Base-by-base conservation (phyloP, 2,329 filamentous ascomycete genomes). In the Aspergillus sp. region DNA sequence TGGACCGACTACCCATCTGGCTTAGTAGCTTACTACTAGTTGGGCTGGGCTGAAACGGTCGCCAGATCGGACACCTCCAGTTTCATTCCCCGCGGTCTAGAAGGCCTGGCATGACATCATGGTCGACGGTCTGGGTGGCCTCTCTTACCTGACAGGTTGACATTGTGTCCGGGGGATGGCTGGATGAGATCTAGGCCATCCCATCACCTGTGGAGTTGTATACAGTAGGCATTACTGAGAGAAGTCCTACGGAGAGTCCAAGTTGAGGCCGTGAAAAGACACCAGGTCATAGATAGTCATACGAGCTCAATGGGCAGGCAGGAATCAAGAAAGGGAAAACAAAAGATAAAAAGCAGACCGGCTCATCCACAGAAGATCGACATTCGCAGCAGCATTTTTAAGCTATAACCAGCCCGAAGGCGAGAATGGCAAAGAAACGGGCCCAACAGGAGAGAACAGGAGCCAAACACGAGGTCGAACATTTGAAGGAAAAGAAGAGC, bases 391-490 rank as follows among this genome's bases (percentile, higher is more conserved):
- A 61, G 60, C 38, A 49, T 58, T 50, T 53, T 53, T 41, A 32
- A 36, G 53, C 25, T 47, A 32, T 30, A 57, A 60, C 50, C 58
- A 63, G 60, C 54, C 63, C 30, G 62, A 64, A 62, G 64, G 60
- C 32, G 51, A 62, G 59, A 63, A 62, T 49, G 54, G 51, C 52
- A 54, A 58, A 64, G 57, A 54, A 58, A 62, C 57, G 10, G 60
- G 63, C 59, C 60, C 64, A 63, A 65, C 55, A 61, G 61, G 62
- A 64, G 63, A 68, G 69, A 68, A 60, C 51, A 63, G 58, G 59
- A 64, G 62, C 66, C 61, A 64, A 68, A 66, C 62, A 67, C 55
- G 67, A 63, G 64, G 63, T 65, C 62, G 60, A 66, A 68, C 62
- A 55, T 27, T 53, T 65, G 67, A 65, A 68, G 66, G 60, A 67